Percentiles rank a stretch among this genome's conserved stretches.
phyloP scores from a whole-genome alignment of 768 basidiomycete genomes.

The Ramaria rubella region DNA sequence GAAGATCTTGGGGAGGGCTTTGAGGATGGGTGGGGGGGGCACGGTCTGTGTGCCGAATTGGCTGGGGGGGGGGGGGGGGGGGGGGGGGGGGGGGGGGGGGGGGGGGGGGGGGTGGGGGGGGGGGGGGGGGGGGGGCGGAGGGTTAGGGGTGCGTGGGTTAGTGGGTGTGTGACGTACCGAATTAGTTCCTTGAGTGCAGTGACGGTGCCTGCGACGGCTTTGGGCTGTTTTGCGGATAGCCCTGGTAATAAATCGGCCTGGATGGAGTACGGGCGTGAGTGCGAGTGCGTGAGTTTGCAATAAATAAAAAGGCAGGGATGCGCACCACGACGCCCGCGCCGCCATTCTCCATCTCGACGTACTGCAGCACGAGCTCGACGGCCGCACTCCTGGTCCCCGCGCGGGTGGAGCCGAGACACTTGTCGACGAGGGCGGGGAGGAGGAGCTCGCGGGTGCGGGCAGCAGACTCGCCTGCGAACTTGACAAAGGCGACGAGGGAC shows the following conservation, averaged over 20 bases:
- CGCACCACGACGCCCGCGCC: constrained; percentile 85
- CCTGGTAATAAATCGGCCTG: constrained; percentile 80
- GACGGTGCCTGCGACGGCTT: constrained; percentile 78
- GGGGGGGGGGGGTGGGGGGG: too few species aligned
- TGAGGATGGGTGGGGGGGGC: constrained; percentile 74
- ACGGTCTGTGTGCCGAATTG: constrained; percentile 72
- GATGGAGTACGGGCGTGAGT: too few species aligned
- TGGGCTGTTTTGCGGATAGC: constrained; percentile 88
- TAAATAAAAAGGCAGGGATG: constrained; percentile 24
- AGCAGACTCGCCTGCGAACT: constrained; percentile 85
- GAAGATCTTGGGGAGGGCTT: constrained; percentile 87
- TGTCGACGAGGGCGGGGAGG: constrained; percentile 90
- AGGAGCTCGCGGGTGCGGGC: constrained; percentile 75
- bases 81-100: too few species aligned
- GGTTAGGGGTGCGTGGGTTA: too few species aligned
- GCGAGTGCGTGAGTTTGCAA: constrained; percentile 8
- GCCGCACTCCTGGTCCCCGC: constrained; percentile 87
- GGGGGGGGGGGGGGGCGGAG: too few species aligned
- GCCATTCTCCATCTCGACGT: constrained; percentile 88
- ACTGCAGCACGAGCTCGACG: constrained; percentile 79
- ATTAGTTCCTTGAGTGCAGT: constrained; percentile 76
- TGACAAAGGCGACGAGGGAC: constrained; percentile 76
- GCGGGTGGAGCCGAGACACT: constrained; percentile 86
- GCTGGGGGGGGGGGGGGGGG: too few species aligned
- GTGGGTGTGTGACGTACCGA: constrained; percentile 46